Base-by-base conservation (phyloP, 2,329 filamentous ascomycete genomes). In the Lasiodiplodia theobromae region DNA sequence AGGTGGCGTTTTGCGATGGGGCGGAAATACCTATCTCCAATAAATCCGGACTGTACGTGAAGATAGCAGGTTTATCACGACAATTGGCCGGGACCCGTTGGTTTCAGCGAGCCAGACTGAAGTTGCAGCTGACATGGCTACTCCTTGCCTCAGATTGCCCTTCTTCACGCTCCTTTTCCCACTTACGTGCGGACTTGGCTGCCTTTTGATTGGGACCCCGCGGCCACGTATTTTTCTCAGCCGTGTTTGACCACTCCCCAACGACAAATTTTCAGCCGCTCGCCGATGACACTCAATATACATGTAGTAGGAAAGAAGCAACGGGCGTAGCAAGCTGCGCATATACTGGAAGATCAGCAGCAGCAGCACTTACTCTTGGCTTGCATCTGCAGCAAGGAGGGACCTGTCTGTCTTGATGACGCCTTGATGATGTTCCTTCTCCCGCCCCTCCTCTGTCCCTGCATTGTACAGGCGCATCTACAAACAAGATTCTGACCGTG, bases 1-100 rank as follows among this genome's bases (percentile, higher is more conserved):
- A 34, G 25, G 44, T 8, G 44, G 14, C 37, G 28, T 52, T 23
- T 44, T 58, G 34, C 4, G 37, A 10, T 18, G 60, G 47, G 10
- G 31, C 47, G 31, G 47, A 38, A 18, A 31, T 21, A 63, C 34
- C 49, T 64, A 64, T 10, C 47, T 37, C 60, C 37, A 25, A n/a
- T 51, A 63, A 25, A 63, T 37, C 58, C 40, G 44, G 40, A 63
- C 49, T 51, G 58, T 16, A 47, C 44, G 28, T 51, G 58, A 37
- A n/a, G 28, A 8, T n/a, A 34, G 8, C n/a, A 28, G 58, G 44
- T 28, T 63, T 34, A 23, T 28, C 21, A 8, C 47, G 31, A 34
- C n/a, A 49, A n/a, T 58, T 49, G 38, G 5, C 57, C 21, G 14
- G 58, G n/a, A 18, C 21, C 21, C 25, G 40, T 23, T 23, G 14